Base-by-base conservation (phyloP, 345 rosid genomes). In the Euphorbia peplus region DNA sequence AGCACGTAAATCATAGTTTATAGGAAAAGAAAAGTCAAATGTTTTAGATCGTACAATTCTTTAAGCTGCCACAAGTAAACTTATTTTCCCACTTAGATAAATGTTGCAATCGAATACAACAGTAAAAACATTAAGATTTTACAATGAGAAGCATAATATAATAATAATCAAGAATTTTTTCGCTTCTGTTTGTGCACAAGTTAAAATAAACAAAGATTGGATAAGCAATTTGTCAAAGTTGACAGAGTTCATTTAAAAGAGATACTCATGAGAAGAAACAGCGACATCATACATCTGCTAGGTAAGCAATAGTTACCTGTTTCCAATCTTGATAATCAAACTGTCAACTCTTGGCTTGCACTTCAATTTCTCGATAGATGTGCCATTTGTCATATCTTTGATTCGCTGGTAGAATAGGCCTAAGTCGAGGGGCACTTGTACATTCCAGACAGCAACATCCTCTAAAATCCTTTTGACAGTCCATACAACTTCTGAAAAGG, bases 331-430 rank as follows among this genome's bases (percentile, higher is more conserved):
- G 32, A 60, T 30, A 73, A 44, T 66, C 73, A 70, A 30, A 71
- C 24, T 19, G 32, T 67, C 60, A 76, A 68, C 67, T 63, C 32
- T 46, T 18, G 1, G 28, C 67, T 74, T 83, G 83, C 46, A 71
- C 32, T 68, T 73, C 71, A 30, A 73, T 55, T 76, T 86, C 88
- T 14, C 90, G 80, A 76, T 95, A 91, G 2, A 79, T 67, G 70
- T 90, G 86, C 97, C 99, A 95, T 68, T 88, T 95, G 71, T 78
- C 59, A 81, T 90, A 95, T 87, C 99, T 86, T 66, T 90, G 87
- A 69, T 79, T 61, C 32, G 88, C 90, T 51, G 88, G 86, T 64
- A 95, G 83, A 73, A 88, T 76, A 26, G 99, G 97, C 75, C 99
- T 85, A 67, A 83, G 77, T 46, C 97, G 91, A 59, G 89, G 83